Base-by-base conservation (phyloP, 768 basidiomycete species). In the Strobilomyces dryophilus region DNA sequence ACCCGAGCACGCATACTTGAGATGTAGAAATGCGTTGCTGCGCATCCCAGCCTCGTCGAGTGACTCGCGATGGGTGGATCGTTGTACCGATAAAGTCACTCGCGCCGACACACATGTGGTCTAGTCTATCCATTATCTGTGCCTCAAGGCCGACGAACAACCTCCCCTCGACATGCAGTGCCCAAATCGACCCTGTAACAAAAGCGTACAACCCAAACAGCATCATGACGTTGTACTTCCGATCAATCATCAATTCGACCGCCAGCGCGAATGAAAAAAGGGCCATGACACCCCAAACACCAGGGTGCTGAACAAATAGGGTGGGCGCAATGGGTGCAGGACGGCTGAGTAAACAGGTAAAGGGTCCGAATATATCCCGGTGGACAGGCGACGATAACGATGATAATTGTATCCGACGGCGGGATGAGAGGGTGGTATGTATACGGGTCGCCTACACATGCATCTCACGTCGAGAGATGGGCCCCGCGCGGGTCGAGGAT, bases 341-440 rank as follows among this genome's bases (percentile, higher is more conserved):
- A 52, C 48, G 37, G 29, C 18, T 18, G 21, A 8, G 41, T 35
- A 24, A 31, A 39, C 34, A 35, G 29, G 44, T 42, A 50, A 14
- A 52, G 31, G 49, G 20, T 48, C 50, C 55, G 48, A 54, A 48
- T 34, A 52, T 40, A 36, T 43, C 48, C 48, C 29, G 48, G 15
- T 24, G 46, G 34, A 39, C 14, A 39, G 31, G 42, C 12, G 24
- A 56, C 27, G 46, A 56, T 12, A 52, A 37, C 29, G 29, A 29
- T 29, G 29, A 29, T 29, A 9, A 29, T 29, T 9, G 24, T 6
- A 29, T 29, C 29, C 29, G 29, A 29, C 7, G 29, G 29, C 29
- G 29, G 29, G 44, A 48, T 10, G 37, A 44, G 27, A 27, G 27
- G 14, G 44, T 37, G 24, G 31, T 26, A 8, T 29, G 36, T 50